Percentiles rank a stretch among this genome's conserved stretches.
Conservation (phyloP, 2,329 filamentous ascomycete genomes). For the Plectosphaerella sp. region DNA sequence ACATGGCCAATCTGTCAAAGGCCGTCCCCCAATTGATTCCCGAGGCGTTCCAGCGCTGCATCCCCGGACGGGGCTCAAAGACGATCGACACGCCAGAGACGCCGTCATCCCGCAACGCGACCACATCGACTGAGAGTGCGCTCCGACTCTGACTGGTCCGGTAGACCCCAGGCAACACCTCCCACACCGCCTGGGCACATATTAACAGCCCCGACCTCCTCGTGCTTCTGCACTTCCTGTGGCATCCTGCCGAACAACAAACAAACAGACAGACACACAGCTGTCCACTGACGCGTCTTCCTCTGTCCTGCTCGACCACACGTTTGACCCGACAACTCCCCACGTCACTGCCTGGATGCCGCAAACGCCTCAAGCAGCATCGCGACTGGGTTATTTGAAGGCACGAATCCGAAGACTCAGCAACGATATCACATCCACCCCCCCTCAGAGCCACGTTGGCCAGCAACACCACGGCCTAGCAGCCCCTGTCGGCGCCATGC, state of each 20-base stretch:
- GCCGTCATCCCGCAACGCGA: neutral
- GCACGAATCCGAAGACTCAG: neutral
- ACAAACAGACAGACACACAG: too few relatives aligned
- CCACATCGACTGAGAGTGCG: neutral
- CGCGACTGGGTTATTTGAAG: neutral
- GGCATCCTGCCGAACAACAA: too few relatives aligned
- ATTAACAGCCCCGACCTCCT: too few relatives aligned
- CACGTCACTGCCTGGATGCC: neutral
- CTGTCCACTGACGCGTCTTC: too few relatives aligned
- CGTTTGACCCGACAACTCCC: too few relatives aligned
- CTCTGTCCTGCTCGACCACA: too few relatives aligned
- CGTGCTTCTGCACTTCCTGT: too few relatives aligned
- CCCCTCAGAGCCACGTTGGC: too few relatives aligned
- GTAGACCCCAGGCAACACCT: too few relatives aligned
- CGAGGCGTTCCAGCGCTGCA: neutral
- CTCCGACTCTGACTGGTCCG: too few relatives aligned
- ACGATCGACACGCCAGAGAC: too few relatives aligned
- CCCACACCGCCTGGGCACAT: too few relatives aligned
- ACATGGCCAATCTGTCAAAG: neutral
- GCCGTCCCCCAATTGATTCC: neutral
- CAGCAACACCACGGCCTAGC: neutral
- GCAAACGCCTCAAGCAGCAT: neutral
- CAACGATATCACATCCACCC: neutral
- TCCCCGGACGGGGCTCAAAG: neutral
- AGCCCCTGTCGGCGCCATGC: slow-evolving; percentile 5